Percentiles rank a stretch among this genome's conserved stretches.
These are phyloP conservation scores for Lepidium africanum DNA, from an alignment of 345 rosid genomes.

Conservation along the genomic window DNA sequence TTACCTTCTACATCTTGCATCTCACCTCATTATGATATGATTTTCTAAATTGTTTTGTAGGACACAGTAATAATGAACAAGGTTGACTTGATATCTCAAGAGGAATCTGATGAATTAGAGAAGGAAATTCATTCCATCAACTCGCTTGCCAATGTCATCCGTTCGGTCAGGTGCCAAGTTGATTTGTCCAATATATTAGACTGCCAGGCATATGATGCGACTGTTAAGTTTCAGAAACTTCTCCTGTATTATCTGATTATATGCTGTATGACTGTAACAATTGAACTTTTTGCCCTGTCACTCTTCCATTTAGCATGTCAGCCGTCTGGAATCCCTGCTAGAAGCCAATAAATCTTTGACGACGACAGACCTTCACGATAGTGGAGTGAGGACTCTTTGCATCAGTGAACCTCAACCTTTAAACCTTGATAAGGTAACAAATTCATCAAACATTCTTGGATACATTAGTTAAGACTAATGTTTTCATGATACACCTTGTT, in stretches of 20 bases:
- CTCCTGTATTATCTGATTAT: background rate
- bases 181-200: constrained; percentile 66
- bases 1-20: background rate
- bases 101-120: constrained; percentile 57
- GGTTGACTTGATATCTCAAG: constrained; percentile 72
- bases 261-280: constrained; percentile 1
- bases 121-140: constrained; percentile 70
- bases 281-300: constrained; percentile 2
- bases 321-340: constrained; percentile 62
- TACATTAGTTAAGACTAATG: background rate
- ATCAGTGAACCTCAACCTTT: constrained; percentile 48
- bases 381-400: constrained; percentile 68
- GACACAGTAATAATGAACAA: constrained; percentile 89
- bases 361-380: constrained; percentile 61
- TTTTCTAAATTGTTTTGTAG: constrained; percentile 36
- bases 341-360: constrained; percentile 58
- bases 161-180: constrained; percentile 67
- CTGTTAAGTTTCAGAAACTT: constrained; percentile 41
- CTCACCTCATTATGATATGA: background rate
- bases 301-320: constrained; percentile 39
- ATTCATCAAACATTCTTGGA: background rate
- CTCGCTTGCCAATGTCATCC: constrained; percentile 67
- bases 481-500: background rate
- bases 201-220: constrained; percentile 75
- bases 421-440: constrained; percentile 68